Conservation (phyloP, 208 protist genomes). For the Phytomonas sp. region DNA sequence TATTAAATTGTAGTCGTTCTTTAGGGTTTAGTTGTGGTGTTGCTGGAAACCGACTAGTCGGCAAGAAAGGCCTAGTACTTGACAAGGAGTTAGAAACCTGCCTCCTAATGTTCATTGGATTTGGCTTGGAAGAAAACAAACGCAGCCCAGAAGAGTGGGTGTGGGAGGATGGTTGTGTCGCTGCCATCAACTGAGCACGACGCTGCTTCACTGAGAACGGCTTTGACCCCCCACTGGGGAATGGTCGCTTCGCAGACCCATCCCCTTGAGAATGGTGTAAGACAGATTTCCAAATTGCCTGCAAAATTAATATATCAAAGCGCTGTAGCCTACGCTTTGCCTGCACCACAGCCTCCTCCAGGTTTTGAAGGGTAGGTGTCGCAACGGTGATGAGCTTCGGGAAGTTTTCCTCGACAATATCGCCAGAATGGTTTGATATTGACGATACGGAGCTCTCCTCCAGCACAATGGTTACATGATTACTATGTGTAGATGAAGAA, state of each 20-base stretch:
- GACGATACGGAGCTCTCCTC: background rate
- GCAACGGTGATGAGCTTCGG: background rate
- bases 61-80: constrained; percentile 14
- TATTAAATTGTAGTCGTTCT: constrained; percentile 17
- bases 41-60: constrained; percentile 24
- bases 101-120: background rate
- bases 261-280: background rate
- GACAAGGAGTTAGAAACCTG: background rate
- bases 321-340: constrained; percentile 31
- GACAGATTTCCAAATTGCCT: constrained; percentile 58
- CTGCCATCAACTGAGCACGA: background rate
- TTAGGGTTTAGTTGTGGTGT: constrained; percentile 15
- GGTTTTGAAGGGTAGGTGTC: constrained; percentile 12
- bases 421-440: background rate
- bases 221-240: background rate
- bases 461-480: background rate
- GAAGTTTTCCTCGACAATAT: background rate
- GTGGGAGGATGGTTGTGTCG: background rate
- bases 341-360: constrained; percentile 25
- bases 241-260: background rate
- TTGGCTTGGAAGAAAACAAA: constrained; percentile 21
- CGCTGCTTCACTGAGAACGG: background rate
- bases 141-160: constrained; percentile 11
- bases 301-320: constrained; percentile 34
- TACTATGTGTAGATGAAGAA: background rate